phyloP scores from a whole-genome alignment of 2,329 filamentous ascomycete species.

The Calonectria pteridis region DNA sequence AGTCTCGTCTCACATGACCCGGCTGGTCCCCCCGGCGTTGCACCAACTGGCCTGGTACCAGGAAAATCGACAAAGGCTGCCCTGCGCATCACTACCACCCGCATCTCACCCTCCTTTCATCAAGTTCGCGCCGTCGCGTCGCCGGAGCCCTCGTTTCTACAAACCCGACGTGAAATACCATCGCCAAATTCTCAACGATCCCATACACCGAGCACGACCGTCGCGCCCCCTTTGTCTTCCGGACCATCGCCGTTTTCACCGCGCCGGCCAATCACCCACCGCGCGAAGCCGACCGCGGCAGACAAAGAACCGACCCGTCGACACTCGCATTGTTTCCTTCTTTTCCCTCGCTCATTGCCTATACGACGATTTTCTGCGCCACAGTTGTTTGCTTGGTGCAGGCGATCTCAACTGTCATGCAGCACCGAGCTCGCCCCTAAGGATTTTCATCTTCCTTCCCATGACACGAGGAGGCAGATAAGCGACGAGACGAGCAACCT shows the following conservation, averaged over 20 bases:
- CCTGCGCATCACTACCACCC: slow-evolving; percentile 33
- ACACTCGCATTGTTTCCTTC: neutral
- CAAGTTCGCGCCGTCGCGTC: slow-evolving; percentile 33
- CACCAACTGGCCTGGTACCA: slow-evolving; percentile 21
- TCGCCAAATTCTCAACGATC: slow-evolving; percentile 15
- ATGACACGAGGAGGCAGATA: slow-evolving; percentile 36
- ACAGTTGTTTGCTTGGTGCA: slow-evolving; percentile 34
- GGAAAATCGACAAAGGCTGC: slow-evolving; percentile 37
- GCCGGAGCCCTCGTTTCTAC: slow-evolving; percentile 12
- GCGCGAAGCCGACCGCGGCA: slow-evolving; percentile 8
- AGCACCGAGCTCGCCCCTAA: slow-evolving; percentile 31
- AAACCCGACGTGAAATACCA: neutral
- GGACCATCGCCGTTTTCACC: slow-evolving; percentile 22
- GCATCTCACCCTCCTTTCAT: slow-evolving; percentile 34
- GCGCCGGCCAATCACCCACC: slow-evolving; percentile 11
- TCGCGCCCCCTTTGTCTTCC: slow-evolving; percentile 28
- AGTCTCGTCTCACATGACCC: slow-evolving; percentile 51
- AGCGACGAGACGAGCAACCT: slow-evolving; percentile 26
- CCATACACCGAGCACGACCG: slow-evolving; percentile 8
- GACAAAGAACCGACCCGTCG: slow-evolving; percentile 9
- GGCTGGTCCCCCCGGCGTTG: slow-evolving; percentile 35
- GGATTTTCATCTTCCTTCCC: slow-evolving; percentile 28
- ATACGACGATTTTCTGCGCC: slow-evolving; percentile 29
- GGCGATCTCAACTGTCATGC: slow-evolving; percentile 39
- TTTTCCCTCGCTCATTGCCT: neutral